Conservation (phyloP, 805 yeast genomes). For the Suhomyces sp. region DNA sequence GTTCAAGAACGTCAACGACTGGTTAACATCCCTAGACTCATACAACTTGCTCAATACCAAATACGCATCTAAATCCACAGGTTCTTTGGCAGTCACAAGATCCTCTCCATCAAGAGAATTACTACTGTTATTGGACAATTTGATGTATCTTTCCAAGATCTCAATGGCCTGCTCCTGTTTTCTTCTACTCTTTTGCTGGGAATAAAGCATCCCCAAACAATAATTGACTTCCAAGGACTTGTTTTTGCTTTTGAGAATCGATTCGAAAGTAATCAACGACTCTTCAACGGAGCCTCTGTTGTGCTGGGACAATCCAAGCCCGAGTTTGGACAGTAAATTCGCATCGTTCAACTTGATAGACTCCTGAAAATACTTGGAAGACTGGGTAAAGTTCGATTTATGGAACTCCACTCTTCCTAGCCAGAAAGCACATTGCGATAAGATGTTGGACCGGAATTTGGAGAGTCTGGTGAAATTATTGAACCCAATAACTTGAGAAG, state of each 20-base stretch:
- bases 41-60: conserved; percentile 66
- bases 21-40: conserved; percentile 64
- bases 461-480: conserved; percentile 20
- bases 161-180: conserved; percentile 55
- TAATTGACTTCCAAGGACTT: conserved; percentile 72
- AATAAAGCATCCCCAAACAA: conserved; percentile 72
- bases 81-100: conserved; percentile 43
- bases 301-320: conserved; percentile 81
- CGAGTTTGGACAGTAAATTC: conserved; percentile 70
- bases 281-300: conserved; percentile 74
- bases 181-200: conserved; percentile 43
- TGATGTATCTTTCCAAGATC: conserved; percentile 67
- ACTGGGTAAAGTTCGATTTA: conserved; percentile 57
- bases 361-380: conserved; percentile 71
- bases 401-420: conserved; percentile 73
- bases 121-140: conserved; percentile 51
- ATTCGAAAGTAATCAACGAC: conserved; percentile 82
- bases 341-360: conserved; percentile 63
- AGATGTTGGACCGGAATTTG: conserved; percentile 26
- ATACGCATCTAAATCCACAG: conserved; percentile 60
- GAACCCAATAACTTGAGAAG: conserved; percentile 10
- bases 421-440: conserved; percentile 62
- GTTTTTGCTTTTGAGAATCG: conserved; percentile 60
- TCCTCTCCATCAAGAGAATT: conserved; percentile 18
- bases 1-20: conserved; percentile 61